A percentile compares a stretch with the other conserved stretches of the same genome.
Evolutionary conservation across 2,329 filamentous ascomycete genomes (phyloP).

Genomic region (Penicillium occitanis): DNA sequence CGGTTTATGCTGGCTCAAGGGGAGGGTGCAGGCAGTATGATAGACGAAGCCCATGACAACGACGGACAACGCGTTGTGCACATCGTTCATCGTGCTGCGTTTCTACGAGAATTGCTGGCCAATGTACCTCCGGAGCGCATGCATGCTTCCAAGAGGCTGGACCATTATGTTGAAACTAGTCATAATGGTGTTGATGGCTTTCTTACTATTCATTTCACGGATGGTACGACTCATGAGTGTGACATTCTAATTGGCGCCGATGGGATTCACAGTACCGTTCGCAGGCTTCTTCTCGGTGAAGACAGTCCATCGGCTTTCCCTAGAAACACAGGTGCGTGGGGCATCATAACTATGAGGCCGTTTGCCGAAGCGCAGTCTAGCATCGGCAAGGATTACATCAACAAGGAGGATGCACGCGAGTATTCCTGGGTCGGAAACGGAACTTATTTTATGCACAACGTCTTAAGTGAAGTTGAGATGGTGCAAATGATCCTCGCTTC

Average conservation of each 20-base stretch:
- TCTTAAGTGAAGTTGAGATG: neutral
- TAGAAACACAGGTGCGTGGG: constrained; percentile 10
- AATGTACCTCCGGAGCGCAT: constrained; percentile 29
- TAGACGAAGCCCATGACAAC: constrained; percentile 33
- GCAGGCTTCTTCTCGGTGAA: neutral
- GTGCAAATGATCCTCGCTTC: constrained; percentile 12
- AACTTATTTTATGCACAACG: neutral
- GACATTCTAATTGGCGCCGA: constrained; percentile 10
- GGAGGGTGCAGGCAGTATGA: constrained; percentile 32
- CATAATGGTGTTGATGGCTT: neutral
- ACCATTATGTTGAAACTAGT: constrained; percentile 15
- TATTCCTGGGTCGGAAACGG: constrained; percentile 7
- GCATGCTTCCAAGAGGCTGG: constrained; percentile 34
- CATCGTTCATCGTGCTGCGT: constrained; percentile 15
- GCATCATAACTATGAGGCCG: constrained; percentile 10
- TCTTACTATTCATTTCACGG: constrained; percentile 25
- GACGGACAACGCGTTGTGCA: constrained; percentile 25
- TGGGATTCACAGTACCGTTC: neutral
- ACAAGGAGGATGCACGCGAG: constrained; percentile 15
- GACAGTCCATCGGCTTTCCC: neutral
- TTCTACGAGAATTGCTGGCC: constrained; percentile 19
- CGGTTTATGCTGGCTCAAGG: constrained; percentile 24
- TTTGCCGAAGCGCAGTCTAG: constrained; percentile 14
- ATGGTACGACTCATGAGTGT: neutral
- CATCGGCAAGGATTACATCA: constrained; percentile 8